Evolutionary conservation across 257 asterid species (phyloP).

Genomic region (Penstemon barbatus): DNA sequence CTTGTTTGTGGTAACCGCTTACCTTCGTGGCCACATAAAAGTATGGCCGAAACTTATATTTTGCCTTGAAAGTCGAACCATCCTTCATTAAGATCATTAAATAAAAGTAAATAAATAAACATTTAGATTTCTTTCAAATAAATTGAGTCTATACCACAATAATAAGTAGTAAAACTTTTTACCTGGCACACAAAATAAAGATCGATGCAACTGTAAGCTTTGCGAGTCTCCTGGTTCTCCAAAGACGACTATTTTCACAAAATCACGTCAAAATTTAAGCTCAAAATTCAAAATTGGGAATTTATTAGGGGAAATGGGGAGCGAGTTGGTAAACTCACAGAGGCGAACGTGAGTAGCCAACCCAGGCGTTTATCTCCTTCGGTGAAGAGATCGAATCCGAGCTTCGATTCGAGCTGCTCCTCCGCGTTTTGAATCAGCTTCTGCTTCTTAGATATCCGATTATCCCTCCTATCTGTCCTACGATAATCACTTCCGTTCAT

Average conservation of each 20-base stretch:
- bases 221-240: slow-evolving; percentile 91
- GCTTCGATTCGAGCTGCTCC: slow-evolving; percentile 93
- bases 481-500: slow-evolving; percentile 67
- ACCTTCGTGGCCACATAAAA: slow-evolving; percentile 97
- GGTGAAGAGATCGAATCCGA: slow-evolving; percentile 75
- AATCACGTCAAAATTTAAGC: slow-evolving; percentile 9
- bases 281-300: not conserved
- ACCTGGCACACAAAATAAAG: slow-evolving; percentile 98
- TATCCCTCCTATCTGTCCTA: slow-evolving; percentile 67
- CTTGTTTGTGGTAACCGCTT: slow-evolving; percentile 16
- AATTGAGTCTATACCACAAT: not conserved
- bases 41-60: slow-evolving; percentile 88
- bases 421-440: slow-evolving; percentile 73
- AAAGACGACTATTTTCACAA: slow-evolving; percentile 61
- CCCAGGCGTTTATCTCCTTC: slow-evolving; percentile 97
- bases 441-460: slow-evolving; percentile 86
- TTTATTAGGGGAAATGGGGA: not conserved
- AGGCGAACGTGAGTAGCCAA: slow-evolving; percentile 87
- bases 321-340: slow-evolving; percentile 48
- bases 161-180: slow-evolving; percentile 9
- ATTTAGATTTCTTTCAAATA: slow-evolving; percentile 13
- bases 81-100: slow-evolving; percentile 57
- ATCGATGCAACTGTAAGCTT: slow-evolving; percentile 84
- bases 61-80: slow-evolving; percentile 89
- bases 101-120: slow-evolving; percentile 5